Evolutionary conservation across 2,329 filamentous ascomycete species (phyloP).

Genomic region (Aspergillus tubingensis): DNA sequence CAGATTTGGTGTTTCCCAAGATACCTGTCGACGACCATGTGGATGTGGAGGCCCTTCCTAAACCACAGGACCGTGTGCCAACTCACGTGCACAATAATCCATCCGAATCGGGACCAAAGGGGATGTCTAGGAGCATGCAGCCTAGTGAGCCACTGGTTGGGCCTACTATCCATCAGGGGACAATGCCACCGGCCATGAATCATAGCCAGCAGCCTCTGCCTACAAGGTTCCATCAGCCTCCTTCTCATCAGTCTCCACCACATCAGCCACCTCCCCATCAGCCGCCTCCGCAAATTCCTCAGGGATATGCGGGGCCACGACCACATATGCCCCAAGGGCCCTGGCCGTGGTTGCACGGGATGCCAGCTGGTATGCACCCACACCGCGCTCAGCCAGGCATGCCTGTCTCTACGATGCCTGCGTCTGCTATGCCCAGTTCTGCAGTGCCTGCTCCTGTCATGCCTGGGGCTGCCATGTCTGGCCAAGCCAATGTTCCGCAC

Average conservation of each 20-base stretch:
- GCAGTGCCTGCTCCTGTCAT: not conserved
- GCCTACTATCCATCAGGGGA: conserved; percentile 6
- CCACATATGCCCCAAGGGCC: conserved; percentile 6
- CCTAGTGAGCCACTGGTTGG: not conserved
- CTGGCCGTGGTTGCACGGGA: not conserved
- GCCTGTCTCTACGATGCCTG: not conserved
- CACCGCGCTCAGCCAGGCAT: not conserved
- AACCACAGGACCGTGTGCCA: conserved; percentile 12
- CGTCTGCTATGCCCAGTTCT: not conserved
- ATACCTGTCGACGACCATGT: conserved; percentile 14
- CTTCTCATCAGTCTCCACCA: not conserved
- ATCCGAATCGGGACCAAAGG: not conserved
- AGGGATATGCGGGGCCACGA: conserved; percentile 7
- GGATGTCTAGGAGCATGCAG: not conserved
- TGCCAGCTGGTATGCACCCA: not conserved
- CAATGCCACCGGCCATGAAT: conserved; percentile 10
- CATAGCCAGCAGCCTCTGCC: conserved; percentile 15
- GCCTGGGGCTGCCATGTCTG: not conserved
- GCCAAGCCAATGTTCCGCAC: conserved; percentile 1
- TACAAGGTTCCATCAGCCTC: conserved; percentile 8
- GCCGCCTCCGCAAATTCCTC: conserved; percentile 4
- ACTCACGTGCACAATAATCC: not conserved
- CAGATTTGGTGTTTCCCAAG: conserved; percentile 19
- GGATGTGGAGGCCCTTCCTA: conserved; percentile 18
- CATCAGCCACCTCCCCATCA: not conserved